A percentile compares a stretch with the other conserved stretches of the same genome.
phyloP scores from a whole-genome alignment of 306 rosid species.

The Hylodesmum podocarpum region DNA sequence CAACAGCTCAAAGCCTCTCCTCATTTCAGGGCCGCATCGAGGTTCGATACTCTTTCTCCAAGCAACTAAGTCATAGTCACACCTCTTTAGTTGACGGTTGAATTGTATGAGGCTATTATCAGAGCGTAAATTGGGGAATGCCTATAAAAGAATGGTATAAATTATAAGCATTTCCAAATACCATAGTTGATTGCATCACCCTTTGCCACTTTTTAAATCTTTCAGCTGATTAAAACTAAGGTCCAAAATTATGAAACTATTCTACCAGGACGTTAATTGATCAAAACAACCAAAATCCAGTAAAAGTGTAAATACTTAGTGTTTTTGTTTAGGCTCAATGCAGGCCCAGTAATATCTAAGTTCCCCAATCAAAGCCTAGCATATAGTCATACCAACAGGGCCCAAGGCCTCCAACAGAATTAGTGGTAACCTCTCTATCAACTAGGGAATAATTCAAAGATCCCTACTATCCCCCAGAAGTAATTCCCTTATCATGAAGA shows the following conservation, averaged over 20 bases:
- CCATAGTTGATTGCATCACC: not conserved
- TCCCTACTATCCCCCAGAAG: no score
- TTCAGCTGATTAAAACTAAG: not conserved
- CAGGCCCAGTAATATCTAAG: no score
- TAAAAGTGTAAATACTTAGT: not conserved
- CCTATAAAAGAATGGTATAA: slow-evolving; percentile 47
- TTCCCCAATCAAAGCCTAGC: no score
- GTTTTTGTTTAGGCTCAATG: no score
- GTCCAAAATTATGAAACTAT: not conserved
- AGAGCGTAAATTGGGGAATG: slow-evolving; percentile 66
- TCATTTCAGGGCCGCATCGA: slow-evolving; percentile 64
- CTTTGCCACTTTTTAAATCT: slow-evolving; percentile 9
- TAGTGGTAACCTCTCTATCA: no score
- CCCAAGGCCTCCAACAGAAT: no score
- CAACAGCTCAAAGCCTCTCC: slow-evolving; percentile 85
- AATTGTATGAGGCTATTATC: slow-evolving; percentile 86
- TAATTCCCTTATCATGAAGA: no score
- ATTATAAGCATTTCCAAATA: slow-evolving; percentile 13
- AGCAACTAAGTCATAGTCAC: slow-evolving; percentile 83
- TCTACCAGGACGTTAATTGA: not conserved
- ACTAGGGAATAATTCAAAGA: no score
- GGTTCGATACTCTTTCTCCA: slow-evolving; percentile 76
- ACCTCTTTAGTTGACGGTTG: slow-evolving; percentile 87
- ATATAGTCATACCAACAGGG: no score
- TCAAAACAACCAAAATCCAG: not conserved